A percentile compares a stretch with the other conserved stretches of the same genome.
Evolutionary conservation across 2,329 filamentous ascomycete species (phyloP).

Genomic region (Coleophoma cylindrospora): DNA sequence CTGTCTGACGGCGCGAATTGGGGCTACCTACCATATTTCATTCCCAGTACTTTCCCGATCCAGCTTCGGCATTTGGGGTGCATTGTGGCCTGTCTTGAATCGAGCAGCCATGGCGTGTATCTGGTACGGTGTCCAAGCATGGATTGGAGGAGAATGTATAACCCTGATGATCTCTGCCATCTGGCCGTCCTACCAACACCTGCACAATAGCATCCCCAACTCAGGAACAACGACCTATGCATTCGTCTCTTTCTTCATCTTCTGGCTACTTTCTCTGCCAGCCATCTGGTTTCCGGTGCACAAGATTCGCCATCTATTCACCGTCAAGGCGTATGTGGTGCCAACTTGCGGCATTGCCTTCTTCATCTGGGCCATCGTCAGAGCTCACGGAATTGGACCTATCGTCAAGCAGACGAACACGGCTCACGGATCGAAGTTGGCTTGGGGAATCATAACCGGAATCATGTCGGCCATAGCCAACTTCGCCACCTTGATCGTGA

Average conservation of each 20-base stretch:
- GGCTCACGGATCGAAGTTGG: conserved; percentile 62
- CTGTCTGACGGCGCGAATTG: conserved; percentile 74
- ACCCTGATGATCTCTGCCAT: conserved; percentile 86
- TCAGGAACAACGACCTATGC: conserved; percentile 71
- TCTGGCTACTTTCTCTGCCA: conserved; percentile 76
- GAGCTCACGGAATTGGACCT: conserved; percentile 77
- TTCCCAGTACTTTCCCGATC: conserved; percentile 77
- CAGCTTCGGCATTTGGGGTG: conserved; percentile 86
- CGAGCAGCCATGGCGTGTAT: conserved; percentile 77
- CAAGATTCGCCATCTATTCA: conserved; percentile 84
- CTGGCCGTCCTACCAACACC: conserved; percentile 57
- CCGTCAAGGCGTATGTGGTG: conserved; percentile 81
- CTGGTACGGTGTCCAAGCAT: conserved; percentile 83
- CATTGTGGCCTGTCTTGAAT: conserved; percentile 84
- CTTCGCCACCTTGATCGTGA: conserved; percentile 78
- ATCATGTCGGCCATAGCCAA: conserved; percentile 90
- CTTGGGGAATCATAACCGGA: conserved; percentile 77
- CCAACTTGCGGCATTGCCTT: conserved; percentile 80
- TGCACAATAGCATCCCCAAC: conserved; percentile 63
- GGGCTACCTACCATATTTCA: conserved; percentile 81
- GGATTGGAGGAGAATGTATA: conserved; percentile 81
- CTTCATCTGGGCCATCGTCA: conserved; percentile 80
- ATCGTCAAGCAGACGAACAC: conserved; percentile 67
- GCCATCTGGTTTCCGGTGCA: conserved; percentile 89
- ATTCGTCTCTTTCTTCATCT: conserved; percentile 81